These are phyloP conservation scores for Carpinus viminea DNA, from an alignment of 306 rosid species.

Conservation along the genomic window DNA sequence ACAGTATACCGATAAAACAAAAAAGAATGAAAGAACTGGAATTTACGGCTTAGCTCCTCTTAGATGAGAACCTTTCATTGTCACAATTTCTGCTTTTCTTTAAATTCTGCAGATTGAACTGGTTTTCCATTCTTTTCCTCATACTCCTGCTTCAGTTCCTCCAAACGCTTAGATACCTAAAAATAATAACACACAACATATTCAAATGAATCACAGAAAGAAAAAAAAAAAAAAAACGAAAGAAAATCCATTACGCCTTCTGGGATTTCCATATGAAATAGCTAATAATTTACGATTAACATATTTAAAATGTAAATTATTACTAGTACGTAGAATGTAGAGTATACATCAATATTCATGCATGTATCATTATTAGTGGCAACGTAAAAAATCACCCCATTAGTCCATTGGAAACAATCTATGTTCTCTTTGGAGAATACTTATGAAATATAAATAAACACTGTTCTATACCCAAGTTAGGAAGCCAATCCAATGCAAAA, in stretches of 20 bases:
- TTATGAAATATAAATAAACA: no score
- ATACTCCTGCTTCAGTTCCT: constrained; percentile 64
- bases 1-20: background rate
- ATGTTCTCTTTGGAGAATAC: no score
- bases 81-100: constrained; percentile 33
- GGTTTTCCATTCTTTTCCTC: constrained; percentile 64
- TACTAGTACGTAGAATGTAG: no score
- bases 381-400: no score
- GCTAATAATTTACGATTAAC: background rate
- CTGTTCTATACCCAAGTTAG: no score
- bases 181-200: constrained; percentile 13
- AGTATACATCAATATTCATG: no score
- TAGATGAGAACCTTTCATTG: constrained; percentile 16
- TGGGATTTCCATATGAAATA: background rate
- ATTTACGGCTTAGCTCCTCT: background rate
- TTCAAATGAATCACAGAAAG: background rate
- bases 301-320: no score
- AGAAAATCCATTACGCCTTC: background rate
- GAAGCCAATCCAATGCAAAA: no score
- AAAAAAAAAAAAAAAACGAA: background rate
- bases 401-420: no score
- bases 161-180: constrained; percentile 79
- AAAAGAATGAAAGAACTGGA: background rate
- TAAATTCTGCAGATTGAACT: constrained; percentile 26
- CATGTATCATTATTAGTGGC: no score